Percentiles rank a stretch among this genome's conserved stretches.
Conservation (phyloP, 1,139 yeast genomes). For the Protomyces arabidopsidicola region DNA sequence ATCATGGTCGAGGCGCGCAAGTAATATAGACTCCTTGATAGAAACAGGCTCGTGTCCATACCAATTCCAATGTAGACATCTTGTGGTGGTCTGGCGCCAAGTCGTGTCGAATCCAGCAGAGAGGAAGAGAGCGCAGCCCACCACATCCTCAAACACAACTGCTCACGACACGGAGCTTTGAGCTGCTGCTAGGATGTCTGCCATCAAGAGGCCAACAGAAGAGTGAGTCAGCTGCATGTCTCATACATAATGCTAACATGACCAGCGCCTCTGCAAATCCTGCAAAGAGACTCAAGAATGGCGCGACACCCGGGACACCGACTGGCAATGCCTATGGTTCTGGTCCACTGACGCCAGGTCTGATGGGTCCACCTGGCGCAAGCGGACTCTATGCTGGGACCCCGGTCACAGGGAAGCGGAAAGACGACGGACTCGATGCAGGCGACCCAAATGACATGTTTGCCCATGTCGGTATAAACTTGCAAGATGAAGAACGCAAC, state of each 20-base stretch:
- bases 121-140: too few species aligned
- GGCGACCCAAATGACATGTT: conserved; percentile 26
- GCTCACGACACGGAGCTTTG: too few species aligned
- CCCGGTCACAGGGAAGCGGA: not conserved
- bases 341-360: conserved; percentile 3
- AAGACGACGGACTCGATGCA: conserved; percentile 19
- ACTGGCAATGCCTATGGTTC: not conserved
- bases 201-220: not conserved
- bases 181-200: not conserved
- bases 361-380: conserved; percentile 20
- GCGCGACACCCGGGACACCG: conserved; percentile 1
- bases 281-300: not conserved
- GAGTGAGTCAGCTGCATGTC: not conserved
- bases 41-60: not conserved
- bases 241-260: not conserved
- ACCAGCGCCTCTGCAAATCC: not conserved
- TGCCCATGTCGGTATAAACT: conserved; percentile 22
- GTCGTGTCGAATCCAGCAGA: too few species aligned
- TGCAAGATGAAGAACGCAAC: conserved; percentile 25
- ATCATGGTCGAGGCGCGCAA: not conserved
- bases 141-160: too few species aligned
- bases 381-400: not conserved
- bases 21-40: not conserved
- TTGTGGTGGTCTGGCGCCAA: not conserved
- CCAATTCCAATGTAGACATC: not conserved